A percentile compares a stretch with the other conserved stretches of the same genome.
Conservation (phyloP, 2,329 filamentous ascomycete genomes). For the Cordyceps javanica region DNA sequence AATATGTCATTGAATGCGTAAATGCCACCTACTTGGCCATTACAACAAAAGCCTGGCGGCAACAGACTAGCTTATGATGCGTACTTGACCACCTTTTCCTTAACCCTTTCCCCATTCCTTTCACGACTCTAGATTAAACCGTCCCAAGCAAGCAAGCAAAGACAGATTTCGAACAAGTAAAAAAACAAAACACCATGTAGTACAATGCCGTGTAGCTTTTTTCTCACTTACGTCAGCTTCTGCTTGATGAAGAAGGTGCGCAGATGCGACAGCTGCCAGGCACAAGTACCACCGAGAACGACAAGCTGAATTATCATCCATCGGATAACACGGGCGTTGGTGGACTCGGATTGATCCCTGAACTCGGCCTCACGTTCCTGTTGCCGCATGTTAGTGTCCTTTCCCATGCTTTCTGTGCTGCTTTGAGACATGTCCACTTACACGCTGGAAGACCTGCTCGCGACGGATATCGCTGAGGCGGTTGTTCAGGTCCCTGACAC, state of each 20-base stretch:
- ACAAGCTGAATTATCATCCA: slow-evolving; percentile 91
- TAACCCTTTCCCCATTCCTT: neutral
- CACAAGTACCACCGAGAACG: slow-evolving; percentile 80
- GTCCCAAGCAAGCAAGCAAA: slow-evolving; percentile 3
- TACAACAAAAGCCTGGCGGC: neutral
- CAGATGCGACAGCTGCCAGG: slow-evolving; percentile 94
- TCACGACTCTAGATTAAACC: slow-evolving; percentile 1
- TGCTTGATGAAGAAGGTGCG: slow-evolving; percentile 99
- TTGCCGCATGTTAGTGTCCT: slow-evolving; percentile 3
- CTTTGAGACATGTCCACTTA: slow-evolving; percentile 34
- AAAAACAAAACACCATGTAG: neutral
- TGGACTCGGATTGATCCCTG: slow-evolving; percentile 91
- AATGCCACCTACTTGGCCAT: neutral
- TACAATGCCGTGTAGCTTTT: neutral
- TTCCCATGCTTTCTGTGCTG: neutral
- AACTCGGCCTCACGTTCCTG: slow-evolving; percentile 97
- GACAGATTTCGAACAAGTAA: neutral
- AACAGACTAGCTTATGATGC: neutral
- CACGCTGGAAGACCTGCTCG: slow-evolving; percentile 94
- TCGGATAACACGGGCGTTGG: slow-evolving; percentile 83
- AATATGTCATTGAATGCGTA: neutral
- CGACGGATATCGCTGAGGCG: slow-evolving; percentile 81
- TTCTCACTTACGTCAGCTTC: slow-evolving; percentile 72
- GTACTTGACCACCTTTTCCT: neutral
- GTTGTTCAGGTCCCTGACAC: slow-evolving; percentile 83